A percentile compares a stretch with the other conserved stretches of the same genome.
phyloP scores from a whole-genome alignment of 257 asterid genomes.

The Fraxinus pennsylvanica region DNA sequence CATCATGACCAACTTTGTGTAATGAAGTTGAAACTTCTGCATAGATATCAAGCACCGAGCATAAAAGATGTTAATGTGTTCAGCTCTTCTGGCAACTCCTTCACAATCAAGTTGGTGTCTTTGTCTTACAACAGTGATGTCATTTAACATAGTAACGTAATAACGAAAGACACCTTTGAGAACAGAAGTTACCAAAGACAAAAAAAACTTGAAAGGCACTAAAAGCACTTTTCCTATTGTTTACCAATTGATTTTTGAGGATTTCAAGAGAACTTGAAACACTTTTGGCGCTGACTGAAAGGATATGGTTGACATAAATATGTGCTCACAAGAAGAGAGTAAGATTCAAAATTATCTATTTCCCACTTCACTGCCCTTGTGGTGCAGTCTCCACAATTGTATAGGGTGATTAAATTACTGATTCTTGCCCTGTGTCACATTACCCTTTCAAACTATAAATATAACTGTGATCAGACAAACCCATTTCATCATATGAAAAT shows the following conservation, averaged over 20 bases:
- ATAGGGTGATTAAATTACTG: neutral
- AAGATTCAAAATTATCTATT: neutral
- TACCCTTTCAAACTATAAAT: neutral
- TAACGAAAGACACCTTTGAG: no score
- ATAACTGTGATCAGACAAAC: neutral
- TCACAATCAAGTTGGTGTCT: constrained; percentile 54
- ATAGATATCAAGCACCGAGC: constrained; percentile 39
- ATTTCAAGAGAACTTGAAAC: neutral
- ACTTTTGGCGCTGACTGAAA: neutral
- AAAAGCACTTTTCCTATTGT: neutral
- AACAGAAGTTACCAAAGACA: neutral
- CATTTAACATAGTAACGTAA: no score
- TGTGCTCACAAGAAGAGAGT: neutral
- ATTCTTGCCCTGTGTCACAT: neutral
- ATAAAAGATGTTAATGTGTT: constrained; percentile 48
- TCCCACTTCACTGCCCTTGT: neutral
- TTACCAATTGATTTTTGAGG: neutral
- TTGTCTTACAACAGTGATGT: neutral
- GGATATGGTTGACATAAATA: neutral
- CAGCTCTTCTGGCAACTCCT: constrained; percentile 47
- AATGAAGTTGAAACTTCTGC: constrained; percentile 64
- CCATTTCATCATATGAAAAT: neutral
- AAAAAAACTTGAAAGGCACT: neutral
- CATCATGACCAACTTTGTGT: constrained; percentile 48
- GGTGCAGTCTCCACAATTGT: neutral